Conservation (phyloP, 228 moss, liverwort and hornwort species). For the Sphagnum fallax region DNA sequence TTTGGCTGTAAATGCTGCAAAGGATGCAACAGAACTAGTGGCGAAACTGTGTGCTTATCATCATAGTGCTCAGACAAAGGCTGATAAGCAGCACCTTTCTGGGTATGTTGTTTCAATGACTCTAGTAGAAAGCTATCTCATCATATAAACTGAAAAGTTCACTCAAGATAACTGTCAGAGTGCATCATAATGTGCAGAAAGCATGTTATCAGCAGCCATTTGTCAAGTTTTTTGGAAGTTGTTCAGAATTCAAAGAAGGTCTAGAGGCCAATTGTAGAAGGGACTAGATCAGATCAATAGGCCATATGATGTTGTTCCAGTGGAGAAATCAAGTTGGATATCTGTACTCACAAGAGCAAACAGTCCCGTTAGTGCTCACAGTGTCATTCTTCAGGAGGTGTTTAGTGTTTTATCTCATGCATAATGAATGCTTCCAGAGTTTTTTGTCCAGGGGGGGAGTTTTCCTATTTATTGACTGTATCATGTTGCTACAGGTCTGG, state of each 20-base stretch:
- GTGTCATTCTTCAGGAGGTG: no score
- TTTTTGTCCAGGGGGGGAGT: no score
- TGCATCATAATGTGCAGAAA: background rate
- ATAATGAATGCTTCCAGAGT: no score
- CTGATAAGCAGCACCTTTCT: constrained; percentile 83
- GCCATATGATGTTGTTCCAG: no score
- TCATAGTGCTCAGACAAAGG: constrained; percentile 69
- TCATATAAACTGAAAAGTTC: background rate
- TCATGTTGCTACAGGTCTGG: constrained; percentile 40
- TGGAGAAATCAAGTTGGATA: no score
- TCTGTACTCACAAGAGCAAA: no score
- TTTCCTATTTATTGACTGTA: no score
- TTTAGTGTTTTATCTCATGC: no score
- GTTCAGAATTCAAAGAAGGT: no score
- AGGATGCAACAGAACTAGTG: constrained; percentile 73
- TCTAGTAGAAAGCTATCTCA: background rate
- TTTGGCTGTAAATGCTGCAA: constrained; percentile 78
- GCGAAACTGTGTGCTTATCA: constrained; percentile 72
- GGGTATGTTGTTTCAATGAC: constrained; percentile 18
- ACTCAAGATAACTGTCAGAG: background rate
- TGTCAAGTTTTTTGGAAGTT: background rate
- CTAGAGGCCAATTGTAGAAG: no score
- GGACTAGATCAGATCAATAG: no score
- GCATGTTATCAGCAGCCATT: background rate
- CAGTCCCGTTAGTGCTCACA: no score